These are phyloP conservation scores for Pythium monospermum DNA, from an alignment of 352 stramenopile species.

Conservation along the genomic window DNA sequence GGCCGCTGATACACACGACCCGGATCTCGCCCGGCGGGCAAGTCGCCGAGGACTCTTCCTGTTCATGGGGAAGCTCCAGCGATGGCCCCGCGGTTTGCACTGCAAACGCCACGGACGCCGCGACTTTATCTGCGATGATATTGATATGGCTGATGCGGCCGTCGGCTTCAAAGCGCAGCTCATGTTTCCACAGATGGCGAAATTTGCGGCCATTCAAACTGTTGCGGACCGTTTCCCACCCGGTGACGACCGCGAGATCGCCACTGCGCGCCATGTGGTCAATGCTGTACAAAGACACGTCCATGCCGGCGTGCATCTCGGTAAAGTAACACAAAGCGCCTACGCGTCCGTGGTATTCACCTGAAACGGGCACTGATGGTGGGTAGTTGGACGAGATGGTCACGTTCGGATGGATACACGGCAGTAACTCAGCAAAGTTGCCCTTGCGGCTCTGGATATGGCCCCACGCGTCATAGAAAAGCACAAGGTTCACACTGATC, in stretches of 20 bases:
- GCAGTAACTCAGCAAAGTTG: slow-evolving; percentile 75
- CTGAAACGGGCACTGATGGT: slow-evolving; percentile 57
- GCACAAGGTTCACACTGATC: slow-evolving; percentile 51
- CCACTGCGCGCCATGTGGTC: slow-evolving; percentile 62
- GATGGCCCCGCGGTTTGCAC: slow-evolving; percentile 49
- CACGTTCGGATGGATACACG: slow-evolving; percentile 72
- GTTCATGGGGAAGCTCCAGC: slow-evolving; percentile 58
- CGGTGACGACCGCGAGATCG: slow-evolving; percentile 73
- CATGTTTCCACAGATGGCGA: slow-evolving; percentile 80
- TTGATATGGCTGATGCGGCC: slow-evolving; percentile 81
- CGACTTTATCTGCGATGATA: slow-evolving; percentile 79
- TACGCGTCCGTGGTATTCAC: slow-evolving; percentile 59
- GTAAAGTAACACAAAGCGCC: slow-evolving; percentile 69
- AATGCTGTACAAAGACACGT: slow-evolving; percentile 65
- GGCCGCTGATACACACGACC: slow-evolving; percentile 72
- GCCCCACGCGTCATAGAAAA: slow-evolving; percentile 76
- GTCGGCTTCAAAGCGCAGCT: slow-evolving; percentile 74
- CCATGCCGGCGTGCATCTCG: slow-evolving; percentile 62
- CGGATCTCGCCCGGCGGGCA: slow-evolving; percentile 77
- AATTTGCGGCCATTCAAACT: slow-evolving; percentile 61
- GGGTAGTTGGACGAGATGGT: slow-evolving; percentile 76
- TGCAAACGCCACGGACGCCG: slow-evolving; percentile 69
- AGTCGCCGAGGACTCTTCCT: slow-evolving; percentile 46
- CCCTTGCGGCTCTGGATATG: slow-evolving; percentile 67
- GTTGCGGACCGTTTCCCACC: slow-evolving; percentile 74